Evolutionary conservation across 108 stramenopile species (phyloP).

Genomic region (Nitzschia sp.): DNA sequence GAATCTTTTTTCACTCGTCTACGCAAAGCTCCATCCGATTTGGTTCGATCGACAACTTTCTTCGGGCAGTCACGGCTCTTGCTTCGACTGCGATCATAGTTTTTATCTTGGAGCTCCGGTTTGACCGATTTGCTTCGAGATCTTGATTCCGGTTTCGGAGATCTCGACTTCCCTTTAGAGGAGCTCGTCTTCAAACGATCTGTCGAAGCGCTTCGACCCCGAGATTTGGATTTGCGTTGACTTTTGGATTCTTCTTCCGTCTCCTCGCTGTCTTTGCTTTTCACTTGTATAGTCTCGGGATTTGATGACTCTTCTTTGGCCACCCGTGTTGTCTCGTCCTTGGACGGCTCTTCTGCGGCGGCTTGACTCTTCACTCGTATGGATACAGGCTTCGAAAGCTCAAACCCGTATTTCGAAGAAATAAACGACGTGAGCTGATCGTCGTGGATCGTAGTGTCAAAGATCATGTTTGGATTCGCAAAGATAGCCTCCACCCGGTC

Average conservation of each 20-base stretch:
- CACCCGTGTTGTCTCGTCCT: neutral
- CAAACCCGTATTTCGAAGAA: neutral
- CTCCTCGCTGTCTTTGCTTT: neutral
- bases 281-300: neutral
- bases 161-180: neutral
- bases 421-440: neutral
- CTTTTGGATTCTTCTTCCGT: neutral
- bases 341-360: neutral
- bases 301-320: neutral
- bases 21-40: too few species aligned
- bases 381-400: neutral
- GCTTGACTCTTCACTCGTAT: slow-evolving; percentile 4
- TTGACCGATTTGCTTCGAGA: neutral
- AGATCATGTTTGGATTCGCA: slow-evolving; percentile 1
- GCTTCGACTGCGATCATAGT: too few species aligned
- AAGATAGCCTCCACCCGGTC: slow-evolving; percentile 17
- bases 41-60: too few species aligned
- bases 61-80: too few species aligned
- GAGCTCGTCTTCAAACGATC: neutral
- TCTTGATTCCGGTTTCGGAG: neutral
- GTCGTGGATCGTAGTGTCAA: neutral
- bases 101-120: too few species aligned
- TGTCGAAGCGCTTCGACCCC: slow-evolving; percentile 12
- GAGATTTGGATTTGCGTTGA: neutral
- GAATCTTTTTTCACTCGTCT: too few species aligned